Base-by-base conservation (phyloP, 495 filamentous ascomycete genomes). In the Xylaria grammica region DNA sequence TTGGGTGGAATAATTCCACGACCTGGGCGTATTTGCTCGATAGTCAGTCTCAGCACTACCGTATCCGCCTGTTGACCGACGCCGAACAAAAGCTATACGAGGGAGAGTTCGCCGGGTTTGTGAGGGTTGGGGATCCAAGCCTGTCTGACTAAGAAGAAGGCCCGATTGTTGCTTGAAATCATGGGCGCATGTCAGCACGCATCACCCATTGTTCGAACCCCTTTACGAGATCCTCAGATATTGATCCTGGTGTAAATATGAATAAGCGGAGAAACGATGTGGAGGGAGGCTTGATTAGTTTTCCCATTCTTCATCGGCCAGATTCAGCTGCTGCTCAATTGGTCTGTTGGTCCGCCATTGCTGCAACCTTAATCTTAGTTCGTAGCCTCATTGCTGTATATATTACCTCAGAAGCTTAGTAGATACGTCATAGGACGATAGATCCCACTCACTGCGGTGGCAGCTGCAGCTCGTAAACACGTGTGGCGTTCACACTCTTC, bases 21-120 rank as follows among this genome's bases (percentile, higher is more conserved):
- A 69, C 65, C 5, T 67, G 67, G 67, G 67, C 67, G 46, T 69
- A 63, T 38, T 36, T 63, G 4, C 63, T 66, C 19, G 60, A 67
- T 13, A 32, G 32, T 2, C 4, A 26, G 26, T 66, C 67, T 4
- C 22, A 24, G 1, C 27, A 45, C 30, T 69, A 67, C 44, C 60
- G 67, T 1, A 26, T 69, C 10, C 59, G 67, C 11, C 67, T 69
- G 7, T 36, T 69, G 27, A 67, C 60, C 0, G 64, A 66, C 45
- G 17, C 54, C 6, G 46, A 62, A 1, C 32, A 36, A 48, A 38
- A 13, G 4, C 27, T 69, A 6, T 36, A 27, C 5, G 60, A 64
- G 9, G 60, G 64, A 8, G 67, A 67, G 29, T 69, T 69, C 26
- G 46, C 67, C 9, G 67, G 67, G 7, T 69, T 69, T 40, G 46